Evolutionary conservation across 306 rosid species (phyloP).

Genomic region (Rubus parviflorus): DNA sequence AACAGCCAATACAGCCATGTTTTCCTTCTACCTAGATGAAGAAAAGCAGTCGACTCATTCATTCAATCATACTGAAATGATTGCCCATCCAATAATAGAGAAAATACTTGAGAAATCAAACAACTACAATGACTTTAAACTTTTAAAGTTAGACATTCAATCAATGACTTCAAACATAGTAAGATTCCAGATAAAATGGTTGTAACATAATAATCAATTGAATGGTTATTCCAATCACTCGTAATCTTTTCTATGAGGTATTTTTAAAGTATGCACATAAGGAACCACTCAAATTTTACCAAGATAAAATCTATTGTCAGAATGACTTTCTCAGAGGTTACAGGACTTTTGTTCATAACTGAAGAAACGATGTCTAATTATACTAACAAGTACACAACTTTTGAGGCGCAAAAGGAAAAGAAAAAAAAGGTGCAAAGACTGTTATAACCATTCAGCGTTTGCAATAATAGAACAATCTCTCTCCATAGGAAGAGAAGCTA

Average conservation of each 20-base stretch:
- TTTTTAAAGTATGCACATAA: background rate
- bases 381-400: background rate
- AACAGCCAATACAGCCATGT: slow-evolving; percentile 66
- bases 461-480: no score
- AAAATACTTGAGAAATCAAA: slow-evolving; percentile 20
- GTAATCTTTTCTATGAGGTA: background rate
- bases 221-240: background rate
- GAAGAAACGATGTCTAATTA: no score
- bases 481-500: background rate
- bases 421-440: background rate
- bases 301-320: background rate
- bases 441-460: background rate
- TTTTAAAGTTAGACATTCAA: background rate
- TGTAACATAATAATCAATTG: background rate
- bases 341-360: background rate
- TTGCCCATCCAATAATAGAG: background rate
- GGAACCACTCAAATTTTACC: background rate
- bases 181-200: background rate
- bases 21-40: slow-evolving; percentile 73
- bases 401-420: background rate
- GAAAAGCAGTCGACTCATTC: slow-evolving; percentile 19
- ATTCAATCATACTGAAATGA: background rate
- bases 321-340: background rate
- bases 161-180: slow-evolving; percentile 5
- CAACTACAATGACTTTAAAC: slow-evolving; percentile 5